Evolutionary conservation across 192 early-diverging fungal species (phyloP).

Genomic region (Obelidium mucronatum): DNA sequence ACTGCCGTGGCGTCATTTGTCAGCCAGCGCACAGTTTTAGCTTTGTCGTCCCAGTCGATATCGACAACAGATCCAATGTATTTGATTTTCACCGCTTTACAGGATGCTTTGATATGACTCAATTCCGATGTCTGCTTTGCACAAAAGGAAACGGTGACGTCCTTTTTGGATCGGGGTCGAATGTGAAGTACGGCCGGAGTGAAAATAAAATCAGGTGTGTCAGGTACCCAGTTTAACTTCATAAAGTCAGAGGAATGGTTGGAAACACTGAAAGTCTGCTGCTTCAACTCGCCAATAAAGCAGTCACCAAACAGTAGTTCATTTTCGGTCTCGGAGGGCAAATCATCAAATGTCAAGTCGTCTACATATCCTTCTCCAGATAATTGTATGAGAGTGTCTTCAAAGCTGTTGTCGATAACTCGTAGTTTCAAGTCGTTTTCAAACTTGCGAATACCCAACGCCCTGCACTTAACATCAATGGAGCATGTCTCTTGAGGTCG

Average conservation of each 20-base stretch:
- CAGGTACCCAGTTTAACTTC: conserved; percentile 41
- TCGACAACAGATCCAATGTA: conserved; percentile 41
- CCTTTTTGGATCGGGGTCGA: conserved; percentile 50
- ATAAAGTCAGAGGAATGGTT: conserved; percentile 59
- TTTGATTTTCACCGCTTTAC: conserved; percentile 51
- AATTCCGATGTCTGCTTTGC: conserved; percentile 49
- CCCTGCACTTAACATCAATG: conserved; percentile 52
- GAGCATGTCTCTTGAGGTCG: conserved; percentile 52
- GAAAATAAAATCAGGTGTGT: conserved; percentile 48
- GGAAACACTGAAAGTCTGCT: conserved; percentile 41
- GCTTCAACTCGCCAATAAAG: conserved; percentile 49
- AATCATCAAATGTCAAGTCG: conserved; percentile 59
- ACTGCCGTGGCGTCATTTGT: conserved; percentile 7
- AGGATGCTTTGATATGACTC: conserved; percentile 22
- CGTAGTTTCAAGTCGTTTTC: conserved; percentile 58
- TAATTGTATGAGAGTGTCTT: conserved; percentile 57
- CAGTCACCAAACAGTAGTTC: conserved; percentile 62
- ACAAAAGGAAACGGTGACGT: conserved; percentile 51
- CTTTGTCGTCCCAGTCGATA: conserved; percentile 60
- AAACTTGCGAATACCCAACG: conserved; percentile 49
- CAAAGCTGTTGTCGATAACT: conserved; percentile 65
- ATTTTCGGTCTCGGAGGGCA: conserved; percentile 57
- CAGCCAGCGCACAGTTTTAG: conserved; percentile 54
- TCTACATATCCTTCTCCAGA: conserved; percentile 64
- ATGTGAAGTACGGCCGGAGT: conserved; percentile 50